A percentile compares a stretch with the other conserved stretches of the same genome.
These are phyloP conservation scores for Ustilago hordei DNA, from an alignment of 1,284 basidiomycete genomes.

Conservation along the genomic window DNA sequence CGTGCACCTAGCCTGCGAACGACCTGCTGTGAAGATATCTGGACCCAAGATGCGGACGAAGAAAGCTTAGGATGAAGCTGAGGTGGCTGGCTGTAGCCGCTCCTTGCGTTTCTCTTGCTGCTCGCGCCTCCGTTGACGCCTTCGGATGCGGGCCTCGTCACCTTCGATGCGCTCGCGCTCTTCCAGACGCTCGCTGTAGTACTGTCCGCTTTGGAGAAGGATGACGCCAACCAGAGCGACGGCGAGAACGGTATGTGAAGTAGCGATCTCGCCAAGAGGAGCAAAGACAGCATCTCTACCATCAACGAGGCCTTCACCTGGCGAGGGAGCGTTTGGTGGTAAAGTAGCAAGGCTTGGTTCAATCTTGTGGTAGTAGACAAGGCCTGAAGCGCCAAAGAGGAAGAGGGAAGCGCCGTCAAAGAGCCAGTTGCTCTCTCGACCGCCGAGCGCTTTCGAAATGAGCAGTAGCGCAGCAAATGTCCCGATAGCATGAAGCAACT, in stretches of 20 bases:
- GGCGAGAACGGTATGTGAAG: constrained; percentile 64
- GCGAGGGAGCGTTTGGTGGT: constrained; percentile 46
- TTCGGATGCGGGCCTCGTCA: constrained; percentile 62
- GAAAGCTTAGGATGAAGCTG: constrained; percentile 11
- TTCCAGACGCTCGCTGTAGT: constrained; percentile 67
- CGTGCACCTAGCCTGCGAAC: background rate
- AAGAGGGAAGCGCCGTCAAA: constrained; percentile 69
- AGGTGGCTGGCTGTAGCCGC: constrained; percentile 21
- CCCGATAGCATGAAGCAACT: constrained; percentile 49
- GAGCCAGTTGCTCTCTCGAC: constrained; percentile 67
- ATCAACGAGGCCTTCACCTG: constrained; percentile 36
- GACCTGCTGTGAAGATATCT: background rate
- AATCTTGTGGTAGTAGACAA: constrained; percentile 64
- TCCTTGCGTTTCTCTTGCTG: constrained; percentile 55
- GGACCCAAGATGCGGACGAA: background rate
- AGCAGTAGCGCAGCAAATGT: constrained; percentile 48
- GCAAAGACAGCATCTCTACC: constrained; percentile 42
- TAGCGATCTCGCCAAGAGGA: constrained; percentile 65
- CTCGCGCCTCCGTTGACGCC: constrained; percentile 58
- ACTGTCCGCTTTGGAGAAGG: constrained; percentile 67
- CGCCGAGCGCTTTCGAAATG: constrained; percentile 58
- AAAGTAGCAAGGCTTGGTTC: constrained; percentile 52
- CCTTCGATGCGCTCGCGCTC: constrained; percentile 68
- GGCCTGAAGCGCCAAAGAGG: constrained; percentile 62
- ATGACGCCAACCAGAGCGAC: constrained; percentile 66